Evolutionary conservation across 129 eudicot species (phyloP).

Genomic region (Apium graveolens): DNA sequence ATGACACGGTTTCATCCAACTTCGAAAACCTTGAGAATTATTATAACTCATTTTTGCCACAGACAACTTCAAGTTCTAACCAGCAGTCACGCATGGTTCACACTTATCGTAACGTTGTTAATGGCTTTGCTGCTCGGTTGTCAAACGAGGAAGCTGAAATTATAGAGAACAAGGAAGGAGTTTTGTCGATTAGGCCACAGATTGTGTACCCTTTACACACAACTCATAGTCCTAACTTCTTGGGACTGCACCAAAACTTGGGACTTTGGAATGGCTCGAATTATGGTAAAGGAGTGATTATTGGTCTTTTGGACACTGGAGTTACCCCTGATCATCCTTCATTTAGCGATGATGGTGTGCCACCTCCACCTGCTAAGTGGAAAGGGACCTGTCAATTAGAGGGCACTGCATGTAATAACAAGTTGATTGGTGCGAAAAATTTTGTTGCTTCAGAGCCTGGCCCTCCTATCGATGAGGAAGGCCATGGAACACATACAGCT

Average conservation of each 20-base stretch:
- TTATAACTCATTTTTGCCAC: slow-evolving; percentile 34
- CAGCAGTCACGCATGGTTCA: slow-evolving; percentile 18
- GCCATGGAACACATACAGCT: slow-evolving; percentile 47
- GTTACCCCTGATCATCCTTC: slow-evolving; percentile 41
- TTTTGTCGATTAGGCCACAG: slow-evolving; percentile 20
- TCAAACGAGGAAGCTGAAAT: slow-evolving; percentile 21
- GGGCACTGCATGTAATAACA: slow-evolving; percentile 29
- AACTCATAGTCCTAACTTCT: slow-evolving; percentile 40
- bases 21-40: slow-evolving; percentile 6
- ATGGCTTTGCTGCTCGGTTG: slow-evolving; percentile 44
- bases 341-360: slow-evolving; percentile 33
- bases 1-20: background rate
- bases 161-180: slow-evolving; percentile 26
- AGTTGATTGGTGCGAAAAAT: slow-evolving; percentile 45
- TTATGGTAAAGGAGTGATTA: slow-evolving; percentile 42
- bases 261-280: slow-evolving; percentile 34
- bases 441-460: slow-evolving; percentile 14
- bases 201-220: slow-evolving; percentile 25
- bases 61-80: background rate
- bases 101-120: slow-evolving; percentile 27
- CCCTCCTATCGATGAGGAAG: slow-evolving; percentile 22
- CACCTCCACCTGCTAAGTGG: slow-evolving; percentile 52
- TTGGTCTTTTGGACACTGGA: slow-evolving; percentile 50
- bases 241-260: slow-evolving; percentile 26
- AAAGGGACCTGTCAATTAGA: slow-evolving; percentile 38